phyloP scores from a whole-genome alignment of 352 stramenopile species.

The Phytopythium delawarense region DNA sequence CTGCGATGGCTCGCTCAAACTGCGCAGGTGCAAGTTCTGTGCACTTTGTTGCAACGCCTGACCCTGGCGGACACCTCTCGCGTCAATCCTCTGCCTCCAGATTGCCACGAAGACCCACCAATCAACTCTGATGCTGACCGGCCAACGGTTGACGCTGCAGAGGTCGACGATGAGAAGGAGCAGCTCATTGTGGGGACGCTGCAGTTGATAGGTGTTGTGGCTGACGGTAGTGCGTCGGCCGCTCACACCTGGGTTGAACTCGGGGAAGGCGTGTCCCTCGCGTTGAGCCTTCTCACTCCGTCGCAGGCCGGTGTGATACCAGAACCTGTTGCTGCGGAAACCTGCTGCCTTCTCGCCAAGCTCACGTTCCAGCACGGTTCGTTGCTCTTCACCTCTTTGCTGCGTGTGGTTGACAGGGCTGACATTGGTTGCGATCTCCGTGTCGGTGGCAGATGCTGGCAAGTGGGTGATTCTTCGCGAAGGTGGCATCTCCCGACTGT shows the following conservation, averaged over 20 bases:
- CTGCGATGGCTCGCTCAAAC: constrained; percentile 22
- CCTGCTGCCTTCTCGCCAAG: constrained; percentile 46
- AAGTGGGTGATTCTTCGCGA: constrained; percentile 38
- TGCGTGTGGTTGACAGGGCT: neutral
- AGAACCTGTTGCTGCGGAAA: constrained; percentile 30
- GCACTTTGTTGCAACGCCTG: constrained; percentile 15
- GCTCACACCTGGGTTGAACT: constrained; percentile 7
- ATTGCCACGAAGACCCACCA: neutral
- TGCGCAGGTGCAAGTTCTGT: constrained; percentile 22
- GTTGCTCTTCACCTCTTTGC: constrained; percentile 5
- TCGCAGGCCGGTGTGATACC: constrained; percentile 18
- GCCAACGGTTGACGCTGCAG: neutral
- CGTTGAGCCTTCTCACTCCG: constrained; percentile 29
- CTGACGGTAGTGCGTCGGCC: constrained; percentile 4
- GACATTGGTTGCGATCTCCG: neutral
- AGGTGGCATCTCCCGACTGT: constrained; percentile 35
- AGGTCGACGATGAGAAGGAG: neutral
- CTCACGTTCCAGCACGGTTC: constrained; percentile 58
- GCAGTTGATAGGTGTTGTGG: constrained; percentile 13
- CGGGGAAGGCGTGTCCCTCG: constrained; percentile 20
- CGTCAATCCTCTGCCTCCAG: neutral
- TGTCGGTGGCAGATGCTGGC: constrained; percentile 11
- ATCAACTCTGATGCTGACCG: neutral
- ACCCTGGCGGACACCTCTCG: neutral
- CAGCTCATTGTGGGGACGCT: constrained; percentile 4